Base-by-base conservation (phyloP, 352 stramenopile species). In the Phytophthora meadii region DNA sequence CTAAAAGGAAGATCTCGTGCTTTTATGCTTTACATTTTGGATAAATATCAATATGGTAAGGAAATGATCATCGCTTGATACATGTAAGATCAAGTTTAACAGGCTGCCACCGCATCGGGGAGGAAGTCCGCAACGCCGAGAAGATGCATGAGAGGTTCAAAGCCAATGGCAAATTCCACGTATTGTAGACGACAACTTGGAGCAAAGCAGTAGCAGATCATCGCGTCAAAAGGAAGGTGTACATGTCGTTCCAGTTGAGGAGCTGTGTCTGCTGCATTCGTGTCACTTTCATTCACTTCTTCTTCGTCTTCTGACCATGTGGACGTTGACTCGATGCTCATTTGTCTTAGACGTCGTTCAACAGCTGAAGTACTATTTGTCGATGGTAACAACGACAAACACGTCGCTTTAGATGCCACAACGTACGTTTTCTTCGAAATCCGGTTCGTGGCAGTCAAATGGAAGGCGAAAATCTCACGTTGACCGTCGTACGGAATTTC, bases 151-250 rank as follows among this genome's bases (percentile, higher is more conserved):
- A 95, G 75, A 24, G 84, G 69, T 51, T 95, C 88, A 60, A 93
- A 95, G 15, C 88, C 86, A 55, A 95, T 93, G 8, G 88, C 88
- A 60, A 94, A 94, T 70, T 95, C 88, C 49, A 95, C 71, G 70
- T 95, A 94, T 60, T 95, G 86, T 6, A 95, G 62, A 28, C 56
- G 58, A 27, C 55, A 75, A 28, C 55, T 80, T 15, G 73, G 60
- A 15, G 80, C 71, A 49, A 95, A 95, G 70, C 75, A 89, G 64
- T 93, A 95, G 70, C 84, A 94, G 55, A 95, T 92, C 76, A 93
- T 91, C 24, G 84, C 85, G 59, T 94, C 86, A 45, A 76, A 83
- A 4, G 82, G 74, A 36, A 95, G 56, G 39, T 93, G 86, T 27
- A 92, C 80, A 47, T 95, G 88, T 27, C 86, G 79, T 59, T 95